Percentiles rank a stretch among this genome's conserved stretches.
phyloP scores from a whole-genome alignment of 352 stramenopile genomes.

The Phytopythium kandeliae region DNA sequence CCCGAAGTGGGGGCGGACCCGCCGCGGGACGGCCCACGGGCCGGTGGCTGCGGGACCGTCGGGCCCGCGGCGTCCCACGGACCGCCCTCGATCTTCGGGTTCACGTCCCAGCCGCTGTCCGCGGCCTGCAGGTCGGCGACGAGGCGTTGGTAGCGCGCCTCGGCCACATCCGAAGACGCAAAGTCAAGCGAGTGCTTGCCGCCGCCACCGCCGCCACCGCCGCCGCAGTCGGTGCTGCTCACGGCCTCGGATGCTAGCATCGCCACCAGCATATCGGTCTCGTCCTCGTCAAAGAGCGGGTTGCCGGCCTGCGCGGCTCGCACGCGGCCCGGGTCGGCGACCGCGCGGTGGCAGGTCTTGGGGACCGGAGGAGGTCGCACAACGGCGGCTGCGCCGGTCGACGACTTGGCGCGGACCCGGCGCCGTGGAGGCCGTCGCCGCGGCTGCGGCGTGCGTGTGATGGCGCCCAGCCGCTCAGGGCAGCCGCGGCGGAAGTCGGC shows the following conservation, averaged over 20 bases:
- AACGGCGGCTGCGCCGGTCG: slow-evolving; percentile 1
- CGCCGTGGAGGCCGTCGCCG: slow-evolving; percentile 22
- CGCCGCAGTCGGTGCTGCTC: no score
- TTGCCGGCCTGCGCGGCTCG: no score
- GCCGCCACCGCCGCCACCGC: no score
- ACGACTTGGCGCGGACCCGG: slow-evolving; percentile 10
- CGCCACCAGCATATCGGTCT: slow-evolving; percentile 10
- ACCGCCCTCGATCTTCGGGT: no score
- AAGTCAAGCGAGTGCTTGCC: slow-evolving; percentile 25
- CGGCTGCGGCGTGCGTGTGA: slow-evolving; percentile 30
- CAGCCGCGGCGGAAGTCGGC: slow-evolving; percentile 39
- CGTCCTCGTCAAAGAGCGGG: slow-evolving; percentile 15
- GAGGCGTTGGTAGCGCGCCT: no score
- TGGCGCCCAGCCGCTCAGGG: slow-evolving; percentile 28
- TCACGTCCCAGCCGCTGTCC: no score
- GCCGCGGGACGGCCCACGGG: no score
- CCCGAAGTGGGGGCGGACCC: slow-evolving; percentile 14
- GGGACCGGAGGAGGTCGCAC: slow-evolving; percentile 4
- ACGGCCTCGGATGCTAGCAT: no score
- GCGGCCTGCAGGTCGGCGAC: no score
- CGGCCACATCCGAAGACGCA: background rate
- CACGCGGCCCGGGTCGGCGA: slow-evolving; percentile 8
- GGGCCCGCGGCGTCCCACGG: no score
- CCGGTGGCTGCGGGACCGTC: no score
- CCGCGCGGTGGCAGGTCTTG: slow-evolving; percentile 11